Base-by-base conservation (phyloP, 2,329 filamentous ascomycete species). In the Colletotrichum sp. region DNA sequence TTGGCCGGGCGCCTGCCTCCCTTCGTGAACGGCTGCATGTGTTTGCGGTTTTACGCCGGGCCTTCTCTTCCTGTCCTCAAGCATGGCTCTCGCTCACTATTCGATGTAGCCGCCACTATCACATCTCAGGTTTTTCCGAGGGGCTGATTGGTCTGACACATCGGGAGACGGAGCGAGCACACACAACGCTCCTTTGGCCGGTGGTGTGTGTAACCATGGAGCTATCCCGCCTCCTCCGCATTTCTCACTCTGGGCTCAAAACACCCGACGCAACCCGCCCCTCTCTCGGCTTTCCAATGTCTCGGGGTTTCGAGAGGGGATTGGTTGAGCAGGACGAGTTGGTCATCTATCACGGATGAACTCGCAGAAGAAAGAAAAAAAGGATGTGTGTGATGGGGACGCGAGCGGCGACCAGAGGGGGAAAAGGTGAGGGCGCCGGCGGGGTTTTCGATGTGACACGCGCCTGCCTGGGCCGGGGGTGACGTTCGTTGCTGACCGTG, bases 201-300 rank as follows among this genome's bases (percentile, higher is more conserved):
- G 74, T n/a, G 15, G 32, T 44, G 34, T 72, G 73, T 65, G 70
- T 21, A 34, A 24, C 28, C 57, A 36, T 39, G 28, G 30, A 21
- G 28, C 5, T n/a, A 28, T 28, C 36, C 24, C 18, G 39, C 65
- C n/a, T 72, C 7, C 69, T 68, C 67, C 59, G 62, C 69, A 71
- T 65, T 26, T 15, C 34, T 65, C 26, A 39, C 28, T 15, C 24
- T 59, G 44, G 16, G 21, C 67, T 21, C 24, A 49, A 32, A 21
- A 55, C 32, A 55, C 70, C 74, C 74, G 74, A 76, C 28, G 74
- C 74, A 76, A 76, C 70, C 74, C 74, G 74, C 57, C 18, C 39
- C 69, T 52, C 67, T 44, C 16, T 62, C 39, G 59, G 34, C 32
- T 10, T 52, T 28, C 55, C 32, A 15, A 39, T 69, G 59, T 73